Percentiles rank a stretch among this genome's conserved stretches.
phyloP scores from a whole-genome alignment of 177 flowering plant species.

The Tripterygium wilfordii region DNA sequence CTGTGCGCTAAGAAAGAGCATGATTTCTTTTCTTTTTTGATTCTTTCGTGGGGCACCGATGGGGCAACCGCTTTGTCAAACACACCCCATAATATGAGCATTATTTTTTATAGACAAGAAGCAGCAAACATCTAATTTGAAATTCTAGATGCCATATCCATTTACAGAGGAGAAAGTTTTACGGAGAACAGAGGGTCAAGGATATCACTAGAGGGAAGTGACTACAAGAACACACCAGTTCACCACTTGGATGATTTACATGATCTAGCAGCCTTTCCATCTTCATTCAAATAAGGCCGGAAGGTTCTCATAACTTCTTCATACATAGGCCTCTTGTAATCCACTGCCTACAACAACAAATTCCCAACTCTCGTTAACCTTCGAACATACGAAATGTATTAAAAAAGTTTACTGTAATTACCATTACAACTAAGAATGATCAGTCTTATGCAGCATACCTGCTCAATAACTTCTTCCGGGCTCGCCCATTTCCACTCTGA shows the following conservation, averaged over 20 bases:
- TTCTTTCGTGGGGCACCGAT: too few species aligned
- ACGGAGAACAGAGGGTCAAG: conserved; percentile 9
- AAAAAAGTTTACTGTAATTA: too few species aligned
- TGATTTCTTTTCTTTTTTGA: too few species aligned
- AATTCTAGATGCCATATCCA: conserved; percentile 9
- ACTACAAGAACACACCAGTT: conserved; percentile 13
- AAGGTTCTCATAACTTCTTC: conserved; percentile 79
- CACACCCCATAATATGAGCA: too few species aligned
- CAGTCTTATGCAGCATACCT: too few species aligned
- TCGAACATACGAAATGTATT: too few species aligned
- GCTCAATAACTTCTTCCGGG: conserved; percentile 85
- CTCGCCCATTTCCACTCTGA: conserved; percentile 94
- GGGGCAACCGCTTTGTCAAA: too few species aligned
- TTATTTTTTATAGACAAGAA: too few species aligned
- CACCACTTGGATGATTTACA: conserved; percentile 62
- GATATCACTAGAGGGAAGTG: background rate
- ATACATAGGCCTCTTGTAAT: conserved; percentile 87
- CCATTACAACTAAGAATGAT: too few species aligned
- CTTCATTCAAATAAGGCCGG: conserved; percentile 39
- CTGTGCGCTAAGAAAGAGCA: too few species aligned
- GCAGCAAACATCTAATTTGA: conserved; percentile 4
- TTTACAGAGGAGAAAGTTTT: too few species aligned
- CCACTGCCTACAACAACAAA: conserved; percentile 69
- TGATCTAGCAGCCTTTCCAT: conserved; percentile 37
- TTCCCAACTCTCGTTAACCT: background rate